Conservation (phyloP, 768 basidiomycete genomes). For the Mycena alexandri region DNA sequence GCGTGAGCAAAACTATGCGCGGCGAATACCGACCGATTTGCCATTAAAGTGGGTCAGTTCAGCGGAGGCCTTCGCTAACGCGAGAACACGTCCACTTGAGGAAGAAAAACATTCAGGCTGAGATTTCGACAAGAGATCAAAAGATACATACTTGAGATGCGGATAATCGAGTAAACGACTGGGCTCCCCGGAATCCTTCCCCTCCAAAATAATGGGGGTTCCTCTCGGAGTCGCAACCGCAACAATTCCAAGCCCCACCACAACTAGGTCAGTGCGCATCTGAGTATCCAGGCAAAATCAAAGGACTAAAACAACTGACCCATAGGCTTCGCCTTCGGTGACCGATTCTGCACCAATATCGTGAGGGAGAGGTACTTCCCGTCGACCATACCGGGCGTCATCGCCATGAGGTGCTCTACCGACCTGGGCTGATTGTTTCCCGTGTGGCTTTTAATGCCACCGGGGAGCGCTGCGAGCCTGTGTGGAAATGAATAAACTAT, state of each 20-base stretch:
- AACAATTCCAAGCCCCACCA: slow-evolving; percentile 17
- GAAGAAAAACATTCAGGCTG: background rate
- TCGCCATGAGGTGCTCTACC: slow-evolving; percentile 11
- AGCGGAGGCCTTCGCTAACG: slow-evolving; percentile 8
- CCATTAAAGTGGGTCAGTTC: slow-evolving; percentile 30
- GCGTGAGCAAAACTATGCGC: background rate
- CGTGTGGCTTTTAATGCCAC: background rate
- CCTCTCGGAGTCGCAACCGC: slow-evolving; percentile 20
- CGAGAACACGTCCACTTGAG: slow-evolving; percentile 16
- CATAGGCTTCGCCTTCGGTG: slow-evolving; percentile 20
- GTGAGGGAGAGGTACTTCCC: slow-evolving; percentile 23
- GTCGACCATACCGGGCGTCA: slow-evolving; percentile 7
- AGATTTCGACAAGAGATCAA: background rate
- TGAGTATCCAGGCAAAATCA: background rate
- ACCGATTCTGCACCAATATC: slow-evolving; percentile 29
- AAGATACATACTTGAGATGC: slow-evolving; percentile 18
- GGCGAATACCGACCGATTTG: slow-evolving; percentile 7
- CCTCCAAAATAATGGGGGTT: slow-evolving; percentile 20
- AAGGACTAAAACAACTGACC: background rate
- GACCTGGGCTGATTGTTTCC: background rate
- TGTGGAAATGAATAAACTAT: too few species aligned
- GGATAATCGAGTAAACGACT: slow-evolving; percentile 16
- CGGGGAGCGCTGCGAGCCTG: slow-evolving; percentile 22
- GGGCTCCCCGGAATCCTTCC: slow-evolving; percentile 23
- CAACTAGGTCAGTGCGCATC: slow-evolving; percentile 8